phyloP scores from a whole-genome alignment of 169 alveolate genomes.

The Eimeria acervulina region DNA sequence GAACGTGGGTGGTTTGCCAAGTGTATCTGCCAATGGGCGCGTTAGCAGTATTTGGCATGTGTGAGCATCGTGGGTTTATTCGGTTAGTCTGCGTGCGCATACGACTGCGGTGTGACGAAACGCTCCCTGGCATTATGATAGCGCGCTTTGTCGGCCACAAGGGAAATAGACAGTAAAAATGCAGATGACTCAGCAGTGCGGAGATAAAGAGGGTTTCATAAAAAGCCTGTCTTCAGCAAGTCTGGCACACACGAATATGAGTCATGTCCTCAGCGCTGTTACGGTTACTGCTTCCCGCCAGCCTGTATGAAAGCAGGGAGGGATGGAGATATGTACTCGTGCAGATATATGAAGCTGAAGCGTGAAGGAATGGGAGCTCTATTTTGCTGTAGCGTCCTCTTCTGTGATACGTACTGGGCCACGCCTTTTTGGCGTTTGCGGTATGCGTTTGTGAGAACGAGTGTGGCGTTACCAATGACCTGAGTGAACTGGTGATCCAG shows the following conservation, averaged over 20 bases:
- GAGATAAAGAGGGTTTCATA: too few relatives aligned
- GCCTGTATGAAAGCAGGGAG: background rate
- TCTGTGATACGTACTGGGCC: background rate
- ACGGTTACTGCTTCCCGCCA: background rate
- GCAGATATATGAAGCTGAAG: background rate
- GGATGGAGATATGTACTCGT: background rate
- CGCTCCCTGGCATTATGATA: background rate
- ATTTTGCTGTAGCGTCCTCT: background rate
- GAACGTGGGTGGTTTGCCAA: too few relatives aligned
- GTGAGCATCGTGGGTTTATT: background rate
- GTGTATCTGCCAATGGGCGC: background rate
- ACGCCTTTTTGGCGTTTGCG: background rate
- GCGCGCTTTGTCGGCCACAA: too few relatives aligned
- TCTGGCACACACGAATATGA: background rate
- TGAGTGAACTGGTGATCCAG: background rate
- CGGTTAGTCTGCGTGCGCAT: background rate
- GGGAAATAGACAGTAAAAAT: too few relatives aligned
- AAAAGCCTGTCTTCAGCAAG: too few relatives aligned
- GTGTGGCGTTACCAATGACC: background rate
- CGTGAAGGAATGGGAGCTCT: background rate
- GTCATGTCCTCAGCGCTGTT: background rate
- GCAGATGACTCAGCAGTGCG: too few relatives aligned
- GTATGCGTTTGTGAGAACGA: background rate
- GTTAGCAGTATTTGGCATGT: background rate
- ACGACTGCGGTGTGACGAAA: background rate